A percentile compares a stretch with the other conserved stretches of the same genome.
Conservation (phyloP, 345 rosid genomes). For the Pistacia vera region DNA sequence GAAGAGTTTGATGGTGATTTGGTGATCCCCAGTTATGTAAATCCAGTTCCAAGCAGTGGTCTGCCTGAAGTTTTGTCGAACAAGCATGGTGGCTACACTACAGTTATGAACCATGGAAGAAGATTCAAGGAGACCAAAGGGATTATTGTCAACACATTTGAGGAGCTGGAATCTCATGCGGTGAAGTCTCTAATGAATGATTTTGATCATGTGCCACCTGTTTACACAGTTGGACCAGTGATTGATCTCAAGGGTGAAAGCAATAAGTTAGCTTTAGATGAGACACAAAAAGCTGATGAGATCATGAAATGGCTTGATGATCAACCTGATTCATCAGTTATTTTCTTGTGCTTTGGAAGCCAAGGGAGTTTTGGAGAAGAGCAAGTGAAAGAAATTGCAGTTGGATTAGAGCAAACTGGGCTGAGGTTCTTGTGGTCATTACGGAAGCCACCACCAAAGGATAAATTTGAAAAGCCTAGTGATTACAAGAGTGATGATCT, state of each 20-base stretch:
- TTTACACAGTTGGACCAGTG: slow-evolving; percentile 14
- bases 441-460: slow-evolving; percentile 19
- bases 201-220: not conserved
- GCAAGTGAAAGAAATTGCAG: slow-evolving; percentile 35
- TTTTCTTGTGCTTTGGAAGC: slow-evolving; percentile 51
- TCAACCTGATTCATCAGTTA: slow-evolving; percentile 36
- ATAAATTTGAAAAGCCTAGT: not conserved
- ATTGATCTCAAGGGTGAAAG: not conserved
- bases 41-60: slow-evolving; percentile 19
- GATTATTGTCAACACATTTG: not conserved
- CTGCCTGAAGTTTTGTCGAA: slow-evolving; percentile 13
- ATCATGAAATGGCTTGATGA: slow-evolving; percentile 35
- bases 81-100: not conserved
- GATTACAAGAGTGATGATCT: slow-evolving; percentile 17
- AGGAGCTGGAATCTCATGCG: not conserved
- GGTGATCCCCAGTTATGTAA: slow-evolving; percentile 20
- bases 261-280: not conserved
- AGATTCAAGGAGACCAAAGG: not conserved
- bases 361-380: slow-evolving; percentile 30
- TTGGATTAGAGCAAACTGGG: slow-evolving; percentile 32
- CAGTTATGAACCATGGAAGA: not conserved
- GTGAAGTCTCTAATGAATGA: not conserved
- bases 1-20: slow-evolving; percentile 11
- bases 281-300: not conserved
- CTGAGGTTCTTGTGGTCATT: slow-evolving; percentile 42